Conservation (phyloP, 179 eudicot species). For the Silene vulgaris region DNA sequence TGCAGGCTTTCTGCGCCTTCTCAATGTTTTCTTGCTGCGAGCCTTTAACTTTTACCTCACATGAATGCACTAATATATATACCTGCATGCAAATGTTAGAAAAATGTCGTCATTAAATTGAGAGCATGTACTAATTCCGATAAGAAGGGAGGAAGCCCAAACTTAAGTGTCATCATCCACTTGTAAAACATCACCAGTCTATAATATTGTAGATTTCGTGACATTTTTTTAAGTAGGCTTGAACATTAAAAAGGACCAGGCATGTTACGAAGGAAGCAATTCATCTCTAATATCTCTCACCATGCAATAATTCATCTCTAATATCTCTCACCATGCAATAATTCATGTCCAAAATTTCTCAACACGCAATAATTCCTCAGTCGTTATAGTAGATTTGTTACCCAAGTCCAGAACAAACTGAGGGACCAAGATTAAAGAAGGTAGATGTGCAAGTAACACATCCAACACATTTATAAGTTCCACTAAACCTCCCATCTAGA, state of each 20-base stretch:
- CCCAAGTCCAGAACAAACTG: constrained; percentile 7
- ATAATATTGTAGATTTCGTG: not conserved
- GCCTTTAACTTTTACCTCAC: constrained; percentile 48
- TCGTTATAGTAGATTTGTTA: not conserved
- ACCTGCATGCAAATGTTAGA: constrained; percentile 44
- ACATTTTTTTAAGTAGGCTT: constrained; percentile 11
- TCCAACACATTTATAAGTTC: not conserved
- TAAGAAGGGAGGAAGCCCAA: not conserved
- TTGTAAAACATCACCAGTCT: not conserved
- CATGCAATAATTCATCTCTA: not conserved
- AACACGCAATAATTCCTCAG: not conserved
- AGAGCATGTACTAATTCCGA: not conserved
- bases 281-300: not conserved
- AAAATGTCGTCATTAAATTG: not conserved
- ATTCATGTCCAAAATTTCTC: not conserved
- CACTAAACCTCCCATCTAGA: not conserved
- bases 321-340: not conserved
- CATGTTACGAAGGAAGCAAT: not conserved
- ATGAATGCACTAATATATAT: constrained; percentile 73
- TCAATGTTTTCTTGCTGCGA: constrained; percentile 37
- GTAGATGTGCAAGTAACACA: not conserved
- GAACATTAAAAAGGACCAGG: not conserved
- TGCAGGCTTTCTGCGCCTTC: constrained; percentile 30
- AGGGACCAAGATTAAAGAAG: not conserved
- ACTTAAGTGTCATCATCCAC: constrained; percentile 9